A percentile compares a stretch with the other conserved stretches of the same genome.
These are phyloP conservation scores for Euryodendron excelsum DNA, from an alignment of 148 eudicot genomes.

Conservation along the genomic window DNA sequence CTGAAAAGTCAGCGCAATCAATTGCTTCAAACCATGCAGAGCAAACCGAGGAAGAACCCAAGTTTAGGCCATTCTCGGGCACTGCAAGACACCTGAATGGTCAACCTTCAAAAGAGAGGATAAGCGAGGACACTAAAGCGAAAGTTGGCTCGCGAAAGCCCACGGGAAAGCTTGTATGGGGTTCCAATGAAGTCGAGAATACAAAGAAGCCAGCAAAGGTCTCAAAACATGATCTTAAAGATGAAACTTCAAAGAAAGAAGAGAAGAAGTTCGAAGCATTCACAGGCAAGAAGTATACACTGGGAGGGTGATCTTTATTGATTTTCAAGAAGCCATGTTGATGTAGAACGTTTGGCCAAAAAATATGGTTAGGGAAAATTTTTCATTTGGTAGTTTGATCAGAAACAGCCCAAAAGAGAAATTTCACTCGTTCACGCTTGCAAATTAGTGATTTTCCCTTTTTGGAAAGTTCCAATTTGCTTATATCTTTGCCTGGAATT, in stretches of 20 bases:
- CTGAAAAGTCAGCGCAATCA: background rate
- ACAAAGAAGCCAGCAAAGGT: background rate
- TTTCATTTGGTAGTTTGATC: no score
- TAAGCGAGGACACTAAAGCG: background rate
- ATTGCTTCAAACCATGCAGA: background rate
- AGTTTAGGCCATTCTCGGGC: background rate
- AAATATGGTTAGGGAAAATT: no score
- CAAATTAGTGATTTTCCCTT: no score
- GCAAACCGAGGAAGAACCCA: background rate
- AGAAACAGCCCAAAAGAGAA: no score
- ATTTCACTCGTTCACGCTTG: no score
- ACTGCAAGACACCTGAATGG: background rate
- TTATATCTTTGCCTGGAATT: no score
- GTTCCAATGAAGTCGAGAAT: background rate
- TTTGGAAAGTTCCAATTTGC: no score
- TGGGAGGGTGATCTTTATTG: background rate
- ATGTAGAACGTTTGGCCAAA: no score
- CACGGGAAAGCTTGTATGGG: background rate
- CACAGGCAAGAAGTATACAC: background rate
- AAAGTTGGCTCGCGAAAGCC: background rate
- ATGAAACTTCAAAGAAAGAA: background rate
- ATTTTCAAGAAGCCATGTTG: no score
- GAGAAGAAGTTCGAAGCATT: background rate
- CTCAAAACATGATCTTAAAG: background rate
- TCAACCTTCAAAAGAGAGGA: background rate